Evolutionary conservation across 1,139 yeast species (phyloP).

Genomic region (Blastobotrys illinoisensis): DNA sequence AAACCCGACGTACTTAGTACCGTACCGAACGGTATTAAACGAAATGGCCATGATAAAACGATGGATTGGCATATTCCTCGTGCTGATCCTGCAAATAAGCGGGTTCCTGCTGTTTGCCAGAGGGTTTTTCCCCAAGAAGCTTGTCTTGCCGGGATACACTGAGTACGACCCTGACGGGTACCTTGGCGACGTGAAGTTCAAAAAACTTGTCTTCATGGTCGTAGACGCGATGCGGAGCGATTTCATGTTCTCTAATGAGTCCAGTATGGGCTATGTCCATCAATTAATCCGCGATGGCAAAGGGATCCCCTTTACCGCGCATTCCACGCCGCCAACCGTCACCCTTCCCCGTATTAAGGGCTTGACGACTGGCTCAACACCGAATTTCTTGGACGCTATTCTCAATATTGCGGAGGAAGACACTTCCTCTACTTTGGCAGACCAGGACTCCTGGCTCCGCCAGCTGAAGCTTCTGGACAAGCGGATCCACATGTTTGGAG

Average conservation of each 20-base stretch:
- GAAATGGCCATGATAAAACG: conserved; percentile 6
- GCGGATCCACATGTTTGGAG: conserved; percentile 81
- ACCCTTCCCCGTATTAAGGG: conserved; percentile 93
- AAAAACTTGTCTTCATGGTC: conserved; percentile 70
- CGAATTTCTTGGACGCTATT: conserved; percentile 92
- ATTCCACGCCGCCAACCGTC: conserved; percentile 93
- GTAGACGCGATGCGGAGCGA: conserved; percentile 92
- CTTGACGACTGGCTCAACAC: conserved; percentile 88
- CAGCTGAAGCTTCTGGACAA: conserved; percentile 49
- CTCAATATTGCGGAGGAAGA: conserved; percentile 92
- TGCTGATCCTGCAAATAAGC: conserved; percentile 40
- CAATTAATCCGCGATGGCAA: conserved; percentile 54
- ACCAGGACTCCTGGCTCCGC: conserved; percentile 81
- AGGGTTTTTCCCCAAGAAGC: conserved; percentile 90
- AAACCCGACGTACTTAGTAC: not conserved
- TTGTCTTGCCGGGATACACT: conserved; percentile 54
- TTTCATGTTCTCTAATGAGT: conserved; percentile 58
- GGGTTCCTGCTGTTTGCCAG: conserved; percentile 60
- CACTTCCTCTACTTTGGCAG: conserved; percentile 62
- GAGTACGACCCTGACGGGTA: conserved; percentile 27
- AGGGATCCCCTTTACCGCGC: conserved; percentile 87
- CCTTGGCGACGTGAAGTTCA: conserved; percentile 38
- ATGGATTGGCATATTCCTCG: conserved; percentile 18
- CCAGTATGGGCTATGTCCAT: conserved; percentile 66
- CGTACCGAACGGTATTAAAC: not conserved